Percentiles rank a stretch among this genome's conserved stretches.
phyloP scores from a whole-genome alignment of 108 stramenopile species.

The Conticribra guillardii region DNA sequence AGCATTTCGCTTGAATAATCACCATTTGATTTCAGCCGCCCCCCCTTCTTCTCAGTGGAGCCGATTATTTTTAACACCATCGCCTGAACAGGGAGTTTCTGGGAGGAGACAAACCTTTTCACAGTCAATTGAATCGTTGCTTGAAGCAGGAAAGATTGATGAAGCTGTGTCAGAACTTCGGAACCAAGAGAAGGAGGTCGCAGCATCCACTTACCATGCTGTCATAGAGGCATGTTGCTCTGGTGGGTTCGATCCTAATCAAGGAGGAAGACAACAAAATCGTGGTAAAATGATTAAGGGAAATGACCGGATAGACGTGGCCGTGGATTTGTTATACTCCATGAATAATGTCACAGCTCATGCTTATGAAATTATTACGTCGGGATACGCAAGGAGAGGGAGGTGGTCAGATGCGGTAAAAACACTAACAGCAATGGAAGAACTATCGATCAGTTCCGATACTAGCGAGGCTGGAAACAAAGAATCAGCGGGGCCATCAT shows the following conservation, averaged over 20 bases:
- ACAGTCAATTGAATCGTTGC: slow-evolving; percentile 18
- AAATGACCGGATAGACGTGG: slow-evolving; percentile 21
- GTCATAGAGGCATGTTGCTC: slow-evolving; percentile 66
- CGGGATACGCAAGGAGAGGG: slow-evolving; percentile 51
- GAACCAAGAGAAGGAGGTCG: not conserved
- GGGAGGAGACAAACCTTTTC: not conserved
- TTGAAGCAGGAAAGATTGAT: slow-evolving; percentile 23
- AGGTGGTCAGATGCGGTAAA: slow-evolving; percentile 66
- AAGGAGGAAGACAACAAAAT: slow-evolving; percentile 33
- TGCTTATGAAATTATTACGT: slow-evolving; percentile 61
- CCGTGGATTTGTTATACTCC: slow-evolving; percentile 19
- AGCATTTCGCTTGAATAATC: no score
- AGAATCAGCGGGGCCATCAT: slow-evolving; percentile 16
- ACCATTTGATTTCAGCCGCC: no score
- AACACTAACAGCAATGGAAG: slow-evolving; percentile 62
- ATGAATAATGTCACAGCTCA: slow-evolving; percentile 51
- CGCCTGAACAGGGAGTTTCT: not conserved
- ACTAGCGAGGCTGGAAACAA: not conserved
- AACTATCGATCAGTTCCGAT: not conserved
- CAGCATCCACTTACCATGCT: slow-evolving; percentile 58
- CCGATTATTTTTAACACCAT: no score
- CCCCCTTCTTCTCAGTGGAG: no score
- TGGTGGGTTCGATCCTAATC: slow-evolving; percentile 4
- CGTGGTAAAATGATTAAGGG: slow-evolving; percentile 24
- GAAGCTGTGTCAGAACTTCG: slow-evolving; percentile 20